Percentiles rank a stretch among this genome's conserved stretches.
These are phyloP conservation scores for Skeletonema menzelii DNA, from an alignment of 108 stramenopile genomes.

Conservation along the genomic window DNA sequence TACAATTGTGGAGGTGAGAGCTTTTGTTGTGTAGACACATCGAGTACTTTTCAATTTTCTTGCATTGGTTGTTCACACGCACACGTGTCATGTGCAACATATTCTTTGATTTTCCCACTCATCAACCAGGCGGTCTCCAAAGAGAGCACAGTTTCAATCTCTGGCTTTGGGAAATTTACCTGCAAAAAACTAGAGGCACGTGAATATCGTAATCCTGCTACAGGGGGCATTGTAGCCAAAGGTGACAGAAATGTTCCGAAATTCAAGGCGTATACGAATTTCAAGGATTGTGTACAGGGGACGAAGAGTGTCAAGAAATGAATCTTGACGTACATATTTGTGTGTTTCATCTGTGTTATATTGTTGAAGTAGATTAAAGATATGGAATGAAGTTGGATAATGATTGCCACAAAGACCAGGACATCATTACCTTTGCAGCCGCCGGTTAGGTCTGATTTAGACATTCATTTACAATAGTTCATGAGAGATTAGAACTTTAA, in stretches of 20 bases:
- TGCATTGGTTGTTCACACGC: not conserved
- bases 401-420: not conserved
- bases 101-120: not conserved
- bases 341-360: not conserved
- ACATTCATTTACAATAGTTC: not conserved
- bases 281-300: not conserved
- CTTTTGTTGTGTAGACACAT: not conserved
- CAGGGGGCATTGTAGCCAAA: not conserved
- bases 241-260: not conserved
- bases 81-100: conserved; percentile 2
- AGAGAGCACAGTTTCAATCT: not conserved
- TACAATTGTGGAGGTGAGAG: not conserved
- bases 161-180: not conserved
- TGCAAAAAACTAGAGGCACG: not conserved
- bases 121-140: not conserved
- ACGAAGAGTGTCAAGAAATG: not conserved
- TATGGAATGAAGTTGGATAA: not conserved
- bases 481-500: not conserved
- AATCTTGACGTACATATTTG: not conserved
- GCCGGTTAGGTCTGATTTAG: not conserved
- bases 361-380: not conserved
- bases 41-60: not conserved
- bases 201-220: not conserved
- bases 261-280: not conserved
- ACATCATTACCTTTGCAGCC: not conserved